These are phyloP conservation scores for Rhodamnia argentea DNA, from an alignment of 345 rosid genomes.

Conservation along the genomic window DNA sequence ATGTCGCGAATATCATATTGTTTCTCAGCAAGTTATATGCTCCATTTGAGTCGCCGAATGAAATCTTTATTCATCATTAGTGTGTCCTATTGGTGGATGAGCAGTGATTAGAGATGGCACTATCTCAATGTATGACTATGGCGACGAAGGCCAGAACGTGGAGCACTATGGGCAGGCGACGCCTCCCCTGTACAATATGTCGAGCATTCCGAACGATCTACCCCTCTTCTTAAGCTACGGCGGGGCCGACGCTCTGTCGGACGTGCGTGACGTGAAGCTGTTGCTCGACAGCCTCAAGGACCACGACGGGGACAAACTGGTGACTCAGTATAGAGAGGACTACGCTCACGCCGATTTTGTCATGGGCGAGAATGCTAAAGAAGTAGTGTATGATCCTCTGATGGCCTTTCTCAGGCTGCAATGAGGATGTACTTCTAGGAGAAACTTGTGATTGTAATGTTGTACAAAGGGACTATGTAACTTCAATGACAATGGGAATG, in stretches of 20 bases:
- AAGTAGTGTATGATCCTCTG: constrained; percentile 36
- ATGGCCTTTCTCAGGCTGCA: constrained; percentile 31
- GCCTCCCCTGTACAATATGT: constrained; percentile 35
- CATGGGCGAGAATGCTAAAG: constrained; percentile 30
- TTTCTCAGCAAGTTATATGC: not conserved
- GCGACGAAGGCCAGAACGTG: constrained; percentile 18
- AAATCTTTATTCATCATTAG: not conserved
- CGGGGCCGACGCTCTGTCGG: constrained; percentile 37
- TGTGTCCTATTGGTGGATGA: not conserved
- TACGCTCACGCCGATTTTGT: constrained; percentile 44
- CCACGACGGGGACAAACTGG: constrained; percentile 28
- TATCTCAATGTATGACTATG: constrained; percentile 28
- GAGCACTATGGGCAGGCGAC: constrained; percentile 27
- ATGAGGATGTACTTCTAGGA: not conserved
- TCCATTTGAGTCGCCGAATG: not conserved
- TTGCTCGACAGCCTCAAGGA: constrained; percentile 25
- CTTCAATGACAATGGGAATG: not conserved
- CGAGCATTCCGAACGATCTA: constrained; percentile 31
- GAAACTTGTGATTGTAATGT: too few species aligned
- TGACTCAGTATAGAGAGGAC: constrained; percentile 7
- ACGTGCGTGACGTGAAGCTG: constrained; percentile 20
- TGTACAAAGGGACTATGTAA: not conserved
- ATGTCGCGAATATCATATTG: not conserved
- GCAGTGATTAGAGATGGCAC: constrained; percentile 38
- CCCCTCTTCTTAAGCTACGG: constrained; percentile 38